These are phyloP conservation scores for Sphaerostilbella broomeana DNA, from an alignment of 2,329 filamentous ascomycete species.

Conservation along the genomic window DNA sequence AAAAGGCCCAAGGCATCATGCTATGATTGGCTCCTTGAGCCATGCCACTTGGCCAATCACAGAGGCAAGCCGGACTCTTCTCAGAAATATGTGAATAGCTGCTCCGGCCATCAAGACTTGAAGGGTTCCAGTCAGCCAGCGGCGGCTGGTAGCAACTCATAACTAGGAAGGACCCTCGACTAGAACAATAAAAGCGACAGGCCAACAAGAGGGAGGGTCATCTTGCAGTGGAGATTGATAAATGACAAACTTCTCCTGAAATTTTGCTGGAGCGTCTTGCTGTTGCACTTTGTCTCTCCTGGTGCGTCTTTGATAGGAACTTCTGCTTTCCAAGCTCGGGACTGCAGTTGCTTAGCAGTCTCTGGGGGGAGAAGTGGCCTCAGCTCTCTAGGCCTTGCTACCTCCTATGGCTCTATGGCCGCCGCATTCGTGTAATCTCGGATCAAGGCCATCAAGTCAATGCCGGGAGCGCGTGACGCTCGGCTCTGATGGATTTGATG, in stretches of 20 bases:
- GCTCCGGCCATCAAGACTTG: neutral
- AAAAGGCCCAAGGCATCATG: slow-evolving; percentile 12
- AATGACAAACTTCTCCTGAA: slow-evolving; percentile 13
- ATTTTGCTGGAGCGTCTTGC: neutral
- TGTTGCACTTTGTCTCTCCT: slow-evolving; percentile 4
- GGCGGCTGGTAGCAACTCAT: too few species aligned
- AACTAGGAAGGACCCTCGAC: too few species aligned
- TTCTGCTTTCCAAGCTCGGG: neutral
- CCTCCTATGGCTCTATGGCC: slow-evolving; percentile 1
- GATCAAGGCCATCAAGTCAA: too few species aligned
- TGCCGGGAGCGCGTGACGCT: too few species aligned
- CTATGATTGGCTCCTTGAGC: slow-evolving; percentile 17
- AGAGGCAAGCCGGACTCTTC: slow-evolving; percentile 1
- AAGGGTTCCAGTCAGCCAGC: too few species aligned
- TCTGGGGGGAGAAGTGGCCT: too few species aligned
- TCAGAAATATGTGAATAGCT: too few species aligned
- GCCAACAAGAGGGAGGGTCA: neutral
- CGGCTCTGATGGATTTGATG: too few species aligned
- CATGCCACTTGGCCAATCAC: slow-evolving; percentile 13
- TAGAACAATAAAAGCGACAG: too few species aligned
- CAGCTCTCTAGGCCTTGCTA: slow-evolving; percentile 4
- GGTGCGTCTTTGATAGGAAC: neutral
- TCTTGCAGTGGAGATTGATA: slow-evolving; percentile 11
- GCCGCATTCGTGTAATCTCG: too few species aligned
- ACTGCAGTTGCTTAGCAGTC: too few species aligned